Base-by-base conservation (phyloP, 257 asterid genomes). In the Rauvolfia tetraphylla region DNA sequence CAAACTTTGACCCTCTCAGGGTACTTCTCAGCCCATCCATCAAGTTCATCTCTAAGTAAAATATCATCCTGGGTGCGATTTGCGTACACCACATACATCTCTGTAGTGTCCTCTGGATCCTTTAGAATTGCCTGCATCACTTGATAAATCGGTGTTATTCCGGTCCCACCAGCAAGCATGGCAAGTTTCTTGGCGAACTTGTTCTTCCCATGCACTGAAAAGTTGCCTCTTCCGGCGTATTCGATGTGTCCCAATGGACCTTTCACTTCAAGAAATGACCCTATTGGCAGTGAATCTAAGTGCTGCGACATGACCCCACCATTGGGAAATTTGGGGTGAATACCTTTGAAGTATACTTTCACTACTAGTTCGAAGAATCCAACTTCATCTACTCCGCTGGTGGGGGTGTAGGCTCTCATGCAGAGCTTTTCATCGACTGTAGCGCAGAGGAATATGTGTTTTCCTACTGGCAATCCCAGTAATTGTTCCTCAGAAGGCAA, bases 171-270 rank as follows among this genome's bases (percentile, higher is more conserved):
- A 20, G 99, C 98, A 42, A 92, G 74, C 99, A 95, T 91, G 13
- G 96, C 96, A 0, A 95, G 83, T 39, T 87, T 92, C 54, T 85
- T 89, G 13, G 97, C 92, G 31, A 80, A 87, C 76, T 89, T 92
- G 3, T 42, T 85, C 34, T 92, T 91, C 14, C 96, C 96, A 23
- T 88, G 91, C 5, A 86, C 96, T 0, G 68, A 38, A 74, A 92
- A 92, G 73, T 86, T 76, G 0, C 99, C 97, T 51, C 38, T 85
- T 0, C 98, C 98, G 0, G 75, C 76, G 87, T 91, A 95, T 62
- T 92, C 99, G 11, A 95, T 88, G 87, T 95, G 99, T 11, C 99
- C 99, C 6, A 95, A 18, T 6, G 99, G 99, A 1, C 98, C 99
- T 56, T 92, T 95, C 1, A 91, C 82, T 38, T 95, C 93, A 46